These are phyloP conservation scores for Zopfia rhizophila DNA, from an alignment of 2,329 filamentous ascomycete genomes.

Conservation along the genomic window DNA sequence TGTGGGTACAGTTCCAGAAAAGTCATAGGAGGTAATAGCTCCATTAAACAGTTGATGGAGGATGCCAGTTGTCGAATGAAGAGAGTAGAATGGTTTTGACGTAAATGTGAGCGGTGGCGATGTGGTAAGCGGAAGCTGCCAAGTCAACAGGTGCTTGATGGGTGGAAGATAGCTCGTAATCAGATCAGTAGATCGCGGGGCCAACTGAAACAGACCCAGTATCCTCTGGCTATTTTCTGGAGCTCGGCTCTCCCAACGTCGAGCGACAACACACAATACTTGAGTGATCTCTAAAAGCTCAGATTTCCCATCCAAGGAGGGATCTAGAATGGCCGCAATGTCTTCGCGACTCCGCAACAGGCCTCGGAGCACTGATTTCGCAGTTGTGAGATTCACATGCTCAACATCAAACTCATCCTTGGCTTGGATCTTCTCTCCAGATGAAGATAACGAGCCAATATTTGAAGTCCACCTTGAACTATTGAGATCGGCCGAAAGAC, in stretches of 20 bases:
- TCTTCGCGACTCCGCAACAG: constrained; percentile 58
- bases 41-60: constrained; percentile 69
- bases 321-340: constrained; percentile 51
- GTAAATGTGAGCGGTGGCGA: constrained; percentile 16
- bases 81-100: constrained; percentile 55
- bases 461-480: constrained; percentile 44
- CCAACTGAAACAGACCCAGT: constrained; percentile 42
- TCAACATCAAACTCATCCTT: constrained; percentile 43
- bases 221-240: constrained; percentile 18
- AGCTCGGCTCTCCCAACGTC: constrained; percentile 18
- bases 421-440: constrained; percentile 8
- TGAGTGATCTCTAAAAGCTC: constrained; percentile 49
- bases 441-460: constrained; percentile 24
- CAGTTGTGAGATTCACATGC: constrained; percentile 47
- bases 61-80: constrained; percentile 72
- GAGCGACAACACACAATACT: constrained; percentile 45
- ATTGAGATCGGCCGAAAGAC: constrained; percentile 66
- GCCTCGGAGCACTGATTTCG: constrained; percentile 54
- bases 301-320: constrained; percentile 33
- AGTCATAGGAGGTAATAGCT: constrained; percentile 69
- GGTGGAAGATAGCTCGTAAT: constrained; percentile 39
- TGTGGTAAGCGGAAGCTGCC: constrained; percentile 35
- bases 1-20: constrained; percentile 71
- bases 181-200: constrained; percentile 43
- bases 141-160: constrained; percentile 45